Base-by-base conservation (phyloP, 129 eudicot genomes). In the Heracleum sosnowskyi region DNA sequence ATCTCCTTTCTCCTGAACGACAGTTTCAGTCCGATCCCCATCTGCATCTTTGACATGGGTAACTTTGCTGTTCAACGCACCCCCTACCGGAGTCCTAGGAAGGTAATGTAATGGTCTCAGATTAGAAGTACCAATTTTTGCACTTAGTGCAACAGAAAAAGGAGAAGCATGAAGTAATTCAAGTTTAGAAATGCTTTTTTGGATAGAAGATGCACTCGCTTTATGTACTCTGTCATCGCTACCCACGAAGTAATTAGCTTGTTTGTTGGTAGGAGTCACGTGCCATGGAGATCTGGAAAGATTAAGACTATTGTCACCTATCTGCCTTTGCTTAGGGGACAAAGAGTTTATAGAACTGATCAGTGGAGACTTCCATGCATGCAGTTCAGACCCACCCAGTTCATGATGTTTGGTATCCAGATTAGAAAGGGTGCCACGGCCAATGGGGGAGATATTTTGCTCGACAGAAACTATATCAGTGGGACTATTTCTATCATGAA, bases 171-270 rank as follows among this genome's bases (percentile, higher is more conserved):
- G 85, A 71, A 91, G 91, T 46, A 74, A 69, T 83, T 86, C 84
- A 36, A 94, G 85, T 76, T 87, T 89, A 68, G 96, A 91, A 75
- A 94, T 90, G 88, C 98, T 90, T 86, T 84, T 90, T 79, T 74
- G 87, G 57, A 90, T 75, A 28, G 89, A 85, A 75, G 91, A 84
- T 71, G 83, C 35, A 68, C 85, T 84, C 49, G 69, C 78, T 26
- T 24, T 73, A 81, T 76, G 88, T 68, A 53, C 75, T 55, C 37
- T 60, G 45, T 51, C 75, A 62, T 78, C 88, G n/a, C 82, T 82
- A 41, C 83, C 69, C 69, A 42, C 55, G 49, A 81, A 66, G 69
- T 81, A 80, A 81, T 77, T 78, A 51, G 82, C 44, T 81, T 78
- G 75, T 70, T 78, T 86, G 33, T 60, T 76, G 63, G 64, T 55